A percentile compares a stretch with the other conserved stretches of the same genome.
Conservation (phyloP, 345 rosid genomes). For the Rubroshorea leprosula region DNA sequence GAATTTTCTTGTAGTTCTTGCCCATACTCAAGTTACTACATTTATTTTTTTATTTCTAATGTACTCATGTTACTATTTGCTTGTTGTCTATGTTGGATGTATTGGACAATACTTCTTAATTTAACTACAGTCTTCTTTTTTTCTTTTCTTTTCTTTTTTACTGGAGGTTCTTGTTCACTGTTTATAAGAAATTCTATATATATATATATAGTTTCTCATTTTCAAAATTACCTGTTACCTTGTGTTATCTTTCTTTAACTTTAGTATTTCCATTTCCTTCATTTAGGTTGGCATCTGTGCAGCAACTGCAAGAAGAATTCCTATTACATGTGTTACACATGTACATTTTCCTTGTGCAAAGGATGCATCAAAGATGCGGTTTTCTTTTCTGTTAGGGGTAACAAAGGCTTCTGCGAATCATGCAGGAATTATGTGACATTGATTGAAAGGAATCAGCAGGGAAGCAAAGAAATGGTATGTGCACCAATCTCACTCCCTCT, state of each 20-base stretch:
- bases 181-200: not conserved
- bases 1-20: not conserved
- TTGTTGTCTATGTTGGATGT: not conserved
- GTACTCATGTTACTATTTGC: not conserved
- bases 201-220: constrained; percentile 13
- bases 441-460: constrained; percentile 68
- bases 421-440: constrained; percentile 82
- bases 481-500: not conserved
- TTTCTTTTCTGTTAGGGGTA: constrained; percentile 73
- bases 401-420: constrained; percentile 90
- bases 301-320: constrained; percentile 92
- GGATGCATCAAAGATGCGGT: constrained; percentile 76
- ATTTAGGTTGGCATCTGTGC: constrained; percentile 83
- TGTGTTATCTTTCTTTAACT: constrained; percentile 19
- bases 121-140: too few species aligned
- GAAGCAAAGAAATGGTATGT: constrained; percentile 51
- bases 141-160: not conserved
- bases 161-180: not conserved
- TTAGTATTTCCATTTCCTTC: constrained; percentile 16
- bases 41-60: too few species aligned
- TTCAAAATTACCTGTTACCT: constrained; percentile 1
- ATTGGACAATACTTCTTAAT: not conserved
- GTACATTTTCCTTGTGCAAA: constrained; percentile 93
- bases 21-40: not conserved
- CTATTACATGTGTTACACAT: constrained; percentile 73